A percentile compares a stretch with the other conserved stretches of the same genome.
phyloP scores from a whole-genome alignment of 192 early-diverging fungal species.

The Coemansia sp. region DNA sequence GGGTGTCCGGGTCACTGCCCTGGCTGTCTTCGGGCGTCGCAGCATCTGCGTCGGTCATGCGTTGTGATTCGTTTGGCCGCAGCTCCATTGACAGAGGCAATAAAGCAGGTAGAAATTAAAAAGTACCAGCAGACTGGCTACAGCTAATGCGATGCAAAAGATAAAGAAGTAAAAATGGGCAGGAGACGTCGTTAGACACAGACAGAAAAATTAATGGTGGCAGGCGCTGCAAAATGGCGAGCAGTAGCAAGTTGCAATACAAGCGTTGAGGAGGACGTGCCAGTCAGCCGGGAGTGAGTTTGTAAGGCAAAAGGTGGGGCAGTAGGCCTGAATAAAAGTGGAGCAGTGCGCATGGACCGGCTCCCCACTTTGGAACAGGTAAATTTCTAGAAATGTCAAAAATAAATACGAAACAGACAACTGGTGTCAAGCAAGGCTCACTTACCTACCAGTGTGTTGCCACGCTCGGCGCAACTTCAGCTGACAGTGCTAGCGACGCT shows the following conservation, averaged over 20 bases:
- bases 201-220: background rate
- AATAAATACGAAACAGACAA: background rate
- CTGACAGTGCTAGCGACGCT: background rate
- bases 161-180: background rate
- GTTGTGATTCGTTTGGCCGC: background rate
- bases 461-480: background rate
- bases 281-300: background rate
- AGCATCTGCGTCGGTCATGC: background rate
- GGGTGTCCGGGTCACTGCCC: background rate
- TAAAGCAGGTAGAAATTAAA: background rate
- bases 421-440: background rate
- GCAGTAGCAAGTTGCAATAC: background rate
- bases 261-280: background rate
- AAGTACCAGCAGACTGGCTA: background rate
- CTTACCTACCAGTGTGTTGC: background rate
- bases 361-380: background rate
- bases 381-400: background rate
- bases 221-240: background rate
- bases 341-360: background rate
- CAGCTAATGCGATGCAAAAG: background rate
- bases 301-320: background rate
- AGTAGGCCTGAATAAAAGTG: conserved; percentile 12
- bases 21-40: background rate
- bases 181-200: background rate
- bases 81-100: background rate